Evolutionary conservation across 1,284 basidiomycete genomes (phyloP).

Genomic region (Taiwanofungus camphoratus): DNA sequence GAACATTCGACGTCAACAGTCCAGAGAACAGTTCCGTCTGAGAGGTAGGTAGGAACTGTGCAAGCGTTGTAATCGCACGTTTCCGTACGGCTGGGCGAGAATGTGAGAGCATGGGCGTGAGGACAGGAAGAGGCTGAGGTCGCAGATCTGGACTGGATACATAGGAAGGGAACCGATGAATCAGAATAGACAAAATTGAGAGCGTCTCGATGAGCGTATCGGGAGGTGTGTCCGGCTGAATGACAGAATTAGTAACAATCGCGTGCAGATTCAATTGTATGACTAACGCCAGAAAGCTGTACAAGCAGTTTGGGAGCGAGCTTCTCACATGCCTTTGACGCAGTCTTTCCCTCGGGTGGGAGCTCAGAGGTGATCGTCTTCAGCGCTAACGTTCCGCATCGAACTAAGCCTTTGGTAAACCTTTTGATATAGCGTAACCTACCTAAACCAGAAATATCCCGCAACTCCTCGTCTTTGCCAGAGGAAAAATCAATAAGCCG

Average conservation of each 20-base stretch:
- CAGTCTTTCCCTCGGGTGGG: conserved; percentile 74
- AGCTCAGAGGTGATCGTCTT: conserved; percentile 94
- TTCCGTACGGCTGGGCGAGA: conserved; percentile 83
- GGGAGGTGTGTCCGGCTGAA: conserved; percentile 63
- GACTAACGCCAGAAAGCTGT: conserved; percentile 72
- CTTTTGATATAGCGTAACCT: conserved; percentile 18
- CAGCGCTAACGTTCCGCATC: conserved; percentile 49
- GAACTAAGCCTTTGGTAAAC: neutral
- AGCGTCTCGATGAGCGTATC: conserved; percentile 87
- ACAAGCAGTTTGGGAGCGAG: conserved; percentile 80
- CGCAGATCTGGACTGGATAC: conserved; percentile 50
- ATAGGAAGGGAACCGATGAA: conserved; percentile 77
- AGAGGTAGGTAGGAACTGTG: conserved; percentile 72
- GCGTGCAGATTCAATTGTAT: too few species aligned
- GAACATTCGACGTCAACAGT: conserved; percentile 50
- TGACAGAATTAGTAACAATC: conserved; percentile 5
- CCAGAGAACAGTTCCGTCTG: conserved; percentile 48
- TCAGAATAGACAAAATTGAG: conserved; percentile 88
- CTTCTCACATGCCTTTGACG: conserved; percentile 76
- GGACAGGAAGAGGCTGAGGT: conserved; percentile 61
- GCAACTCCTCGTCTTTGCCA: conserved; percentile 82
- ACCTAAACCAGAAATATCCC: conserved; percentile 94
- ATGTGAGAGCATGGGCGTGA: conserved; percentile 74
- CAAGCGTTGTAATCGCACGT: conserved; percentile 81
- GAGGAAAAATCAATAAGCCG: conserved; percentile 81